Percentiles rank a stretch among this genome's conserved stretches.
Conservation (phyloP, 441 rosid genomes). For the Erysimum pusillum region DNA sequence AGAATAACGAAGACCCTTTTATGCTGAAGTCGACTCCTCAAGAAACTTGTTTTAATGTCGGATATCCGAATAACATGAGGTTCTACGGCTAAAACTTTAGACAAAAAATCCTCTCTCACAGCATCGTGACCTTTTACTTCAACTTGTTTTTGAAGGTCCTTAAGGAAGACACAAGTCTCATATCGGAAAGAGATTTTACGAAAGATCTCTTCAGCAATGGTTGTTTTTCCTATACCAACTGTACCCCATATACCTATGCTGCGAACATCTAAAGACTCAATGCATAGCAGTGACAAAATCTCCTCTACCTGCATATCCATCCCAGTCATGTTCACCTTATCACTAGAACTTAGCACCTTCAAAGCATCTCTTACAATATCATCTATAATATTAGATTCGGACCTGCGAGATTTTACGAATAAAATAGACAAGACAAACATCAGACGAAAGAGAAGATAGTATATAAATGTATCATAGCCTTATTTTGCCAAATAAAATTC, state of each 20-base stretch:
- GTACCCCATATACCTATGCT: slow-evolving; percentile 51
- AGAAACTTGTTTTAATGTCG: slow-evolving; percentile 24
- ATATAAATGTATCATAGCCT: too few species aligned
- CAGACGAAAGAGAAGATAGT: not conserved
- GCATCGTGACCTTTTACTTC: slow-evolving; percentile 24
- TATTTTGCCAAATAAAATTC: not conserved
- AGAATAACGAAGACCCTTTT: slow-evolving; percentile 42
- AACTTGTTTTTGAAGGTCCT: slow-evolving; percentile 28
- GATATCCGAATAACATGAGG: slow-evolving; percentile 5
- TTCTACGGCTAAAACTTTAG: slow-evolving; percentile 25
- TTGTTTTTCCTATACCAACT: slow-evolving; percentile 52
- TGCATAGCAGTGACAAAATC: slow-evolving; percentile 26
- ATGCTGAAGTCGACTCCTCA: slow-evolving; percentile 31
- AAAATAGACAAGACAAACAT: not conserved
- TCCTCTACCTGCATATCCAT: slow-evolving; percentile 31
- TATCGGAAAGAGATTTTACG: slow-evolving; percentile 38
- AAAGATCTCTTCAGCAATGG: slow-evolving; percentile 43
- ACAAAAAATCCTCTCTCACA: slow-evolving; percentile 42
- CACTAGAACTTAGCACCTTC: not conserved
- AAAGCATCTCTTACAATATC: slow-evolving; percentile 37
- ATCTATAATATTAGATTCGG: slow-evolving; percentile 43
- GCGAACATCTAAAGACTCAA: slow-evolving; percentile 32
- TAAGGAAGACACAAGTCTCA: slow-evolving; percentile 38
- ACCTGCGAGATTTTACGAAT: slow-evolving; percentile 18
- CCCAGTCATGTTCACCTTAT: slow-evolving; percentile 32